Conservation (phyloP, 169 alveolate genomes). For the Eimeria falciformis region DNA sequence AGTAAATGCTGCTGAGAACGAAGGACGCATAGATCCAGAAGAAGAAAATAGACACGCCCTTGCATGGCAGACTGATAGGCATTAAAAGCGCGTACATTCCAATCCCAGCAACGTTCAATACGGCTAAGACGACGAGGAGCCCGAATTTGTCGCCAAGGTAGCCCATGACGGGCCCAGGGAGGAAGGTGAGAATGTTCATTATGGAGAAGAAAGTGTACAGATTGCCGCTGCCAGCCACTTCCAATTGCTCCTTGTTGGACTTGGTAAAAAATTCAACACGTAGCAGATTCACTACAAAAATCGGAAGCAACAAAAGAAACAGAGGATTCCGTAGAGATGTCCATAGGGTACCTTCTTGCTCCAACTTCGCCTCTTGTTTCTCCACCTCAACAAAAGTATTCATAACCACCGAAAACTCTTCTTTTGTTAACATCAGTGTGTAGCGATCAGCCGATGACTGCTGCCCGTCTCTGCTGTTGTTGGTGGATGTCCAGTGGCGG, state of each 20-base stretch:
- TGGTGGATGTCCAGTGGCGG: background rate
- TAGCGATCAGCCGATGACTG: too few relatives aligned
- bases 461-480: slow-evolving; percentile 12
- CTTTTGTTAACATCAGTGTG: slow-evolving; percentile 20
- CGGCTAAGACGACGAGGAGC: background rate
- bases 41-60: slow-evolving; percentile 45
- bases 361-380: background rate
- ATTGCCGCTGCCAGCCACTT: background rate
- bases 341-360: slow-evolving; percentile 7
- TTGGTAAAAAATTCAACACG: slow-evolving; percentile 75
- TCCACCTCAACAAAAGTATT: background rate
- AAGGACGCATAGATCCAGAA: slow-evolving; percentile 69
- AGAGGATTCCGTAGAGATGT: background rate
- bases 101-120: slow-evolving; percentile 57
- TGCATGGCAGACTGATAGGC: background rate
- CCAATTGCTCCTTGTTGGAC: slow-evolving; percentile 74
- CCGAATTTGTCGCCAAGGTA: slow-evolving; percentile 64
- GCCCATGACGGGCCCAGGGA: slow-evolving; percentile 77
- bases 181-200: slow-evolving; percentile 69
- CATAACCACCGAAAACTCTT: background rate
- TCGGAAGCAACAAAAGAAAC: slow-evolving; percentile 43
- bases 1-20: slow-evolving; percentile 76
- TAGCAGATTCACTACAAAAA: slow-evolving; percentile 43
- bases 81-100: slow-evolving; percentile 42
- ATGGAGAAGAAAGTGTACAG: slow-evolving; percentile 58